Base-by-base conservation (phyloP, 352 stramenopile genomes). In the Globisporangium ultimum region DNA sequence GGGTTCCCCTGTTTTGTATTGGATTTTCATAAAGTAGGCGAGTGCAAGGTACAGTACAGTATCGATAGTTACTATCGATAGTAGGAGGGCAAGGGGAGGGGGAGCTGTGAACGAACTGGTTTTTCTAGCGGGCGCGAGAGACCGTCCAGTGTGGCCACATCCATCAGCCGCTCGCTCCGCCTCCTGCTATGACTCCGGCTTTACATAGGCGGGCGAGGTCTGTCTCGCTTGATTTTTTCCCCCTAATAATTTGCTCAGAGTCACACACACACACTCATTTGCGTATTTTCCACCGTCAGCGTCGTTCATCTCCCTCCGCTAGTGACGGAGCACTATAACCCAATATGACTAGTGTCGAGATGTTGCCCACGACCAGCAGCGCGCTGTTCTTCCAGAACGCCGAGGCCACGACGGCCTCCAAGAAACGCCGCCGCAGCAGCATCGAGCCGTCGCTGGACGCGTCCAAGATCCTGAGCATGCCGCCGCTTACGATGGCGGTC, bases 341-440 rank as follows among this genome's bases (percentile, higher is more conserved):
- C 17, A 45, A 8, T 5, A 45, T n/a, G 40, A 45, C 40, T n/a
- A 45, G 40, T 45, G 40, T 45, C 13, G 40, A 45, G 8, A 45
- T 45, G 40, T 15, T 45, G 40, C 40, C 40, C 21, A 66, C 57
- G 54, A 66, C 53, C 40, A 80, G 71, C 68, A 42, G 57, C 43
- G 60, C 53, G 21, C 38, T 56, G 48, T 64, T 75, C 60, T 60
- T 73, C 41, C 58, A 71, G 28, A 63, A 72, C 20, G 67, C 65
- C 7, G 42, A 61, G 11, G 10, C 49, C 48, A n/a, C 57, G 36
- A 24, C 40, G 24, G 36, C 43, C 45, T 72, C 74, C 58, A 87
- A 87, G 68, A 90, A 90, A 66, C 71, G 80, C 41, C 76, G 74
- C 49, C 78, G 80, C 67, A 87, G 80, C 67, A 87, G 78, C 46